Base-by-base conservation (phyloP, 805 yeast species). In the Debaryomyces castellii region DNA sequence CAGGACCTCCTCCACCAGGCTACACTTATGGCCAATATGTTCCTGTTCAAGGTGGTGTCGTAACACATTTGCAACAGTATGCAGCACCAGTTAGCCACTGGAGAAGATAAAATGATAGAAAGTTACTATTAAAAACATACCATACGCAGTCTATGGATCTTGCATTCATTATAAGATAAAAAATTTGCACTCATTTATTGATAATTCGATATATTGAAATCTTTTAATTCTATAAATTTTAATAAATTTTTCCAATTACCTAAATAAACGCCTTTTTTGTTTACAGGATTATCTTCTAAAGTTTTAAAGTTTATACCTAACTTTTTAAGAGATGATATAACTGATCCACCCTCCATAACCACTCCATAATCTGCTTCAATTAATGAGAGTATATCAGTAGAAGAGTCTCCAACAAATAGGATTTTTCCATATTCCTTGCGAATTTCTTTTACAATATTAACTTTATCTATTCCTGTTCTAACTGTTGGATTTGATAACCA, bases 371-470 rank as follows among this genome's bases (percentile, higher is more conserved):
- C 73, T 1, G 79, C 76, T 30, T 66, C 68, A 10, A 78, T 46
- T 59, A 83, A 62, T 0, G 82, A 70, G 28, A 80, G 56, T 3
- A 80, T 61, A 63, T 83, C 89, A 0, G 87, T 82, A 0, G 76
- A 55, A 45, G 87, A 80, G 52, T 83, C 89, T 1, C 89, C 89
- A 12, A 82, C 64, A 53, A 82, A 83, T 18, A 72, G 59, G 1
- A 72, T 41, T 0, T 53, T 51, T 16, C 52, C 59, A 14, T 50
- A 30, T 11, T 45, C 18, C 34, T 45, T 6, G 4, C 43, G 39
- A 8, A 64, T 40, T 4, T 38, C 22, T 5, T 51, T 35, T 1
- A 65, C 49, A 17, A 53, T 25, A 1, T 49, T 48, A 17, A 68
- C 59, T 54, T 83, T 83, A 57, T 83, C 87, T 5, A 58, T 54